Percentiles rank a stretch among this genome's conserved stretches.
Evolutionary conservation across 805 yeast genomes (phyloP).

Genomic region (Zygosaccharomyces kombuchaensis): DNA sequence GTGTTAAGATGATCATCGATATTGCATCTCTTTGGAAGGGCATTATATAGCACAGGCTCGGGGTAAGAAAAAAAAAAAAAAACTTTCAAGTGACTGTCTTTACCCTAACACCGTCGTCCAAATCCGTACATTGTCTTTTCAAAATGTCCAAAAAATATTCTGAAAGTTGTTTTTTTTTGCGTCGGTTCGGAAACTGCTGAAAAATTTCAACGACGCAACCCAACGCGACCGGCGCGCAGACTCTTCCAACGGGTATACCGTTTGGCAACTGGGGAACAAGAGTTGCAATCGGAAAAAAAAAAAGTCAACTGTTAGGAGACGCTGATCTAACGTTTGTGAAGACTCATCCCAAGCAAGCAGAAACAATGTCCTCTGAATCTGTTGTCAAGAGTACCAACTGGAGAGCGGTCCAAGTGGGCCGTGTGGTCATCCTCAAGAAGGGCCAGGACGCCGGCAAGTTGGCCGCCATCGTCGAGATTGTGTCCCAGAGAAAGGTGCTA

Average conservation of each 20-base stretch:
- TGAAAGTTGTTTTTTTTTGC: background rate
- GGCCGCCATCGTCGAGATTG: slow-evolving; percentile 97
- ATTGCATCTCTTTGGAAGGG: too few relatives aligned
- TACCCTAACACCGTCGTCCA: background rate
- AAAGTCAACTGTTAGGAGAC: background rate
- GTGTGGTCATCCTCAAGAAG: slow-evolving; percentile 90
- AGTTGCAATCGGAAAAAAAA: background rate
- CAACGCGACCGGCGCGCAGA: slow-evolving; percentile 3
- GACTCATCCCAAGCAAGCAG: background rate
- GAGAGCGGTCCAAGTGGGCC: slow-evolving; percentile 99
- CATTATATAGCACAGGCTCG: too few relatives aligned
- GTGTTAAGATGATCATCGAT: too few relatives aligned
- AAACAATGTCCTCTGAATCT: slow-evolving; percentile 59
- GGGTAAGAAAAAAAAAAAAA: background rate
- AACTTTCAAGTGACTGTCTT: background rate
- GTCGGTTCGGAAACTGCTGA: background rate
- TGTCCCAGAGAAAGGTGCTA: slow-evolving; percentile 97
- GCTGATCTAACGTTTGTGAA: background rate
- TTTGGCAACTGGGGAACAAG: background rate
- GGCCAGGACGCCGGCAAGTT: slow-evolving; percentile 71
- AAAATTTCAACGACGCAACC: background rate
- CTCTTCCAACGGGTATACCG: background rate
- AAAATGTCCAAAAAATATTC: background rate
- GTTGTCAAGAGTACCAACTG: slow-evolving; percentile 95
- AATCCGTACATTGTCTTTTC: background rate